phyloP scores from a whole-genome alignment of 2,329 filamentous ascomycete species.

The Pyricularia pennisetigena region DNA sequence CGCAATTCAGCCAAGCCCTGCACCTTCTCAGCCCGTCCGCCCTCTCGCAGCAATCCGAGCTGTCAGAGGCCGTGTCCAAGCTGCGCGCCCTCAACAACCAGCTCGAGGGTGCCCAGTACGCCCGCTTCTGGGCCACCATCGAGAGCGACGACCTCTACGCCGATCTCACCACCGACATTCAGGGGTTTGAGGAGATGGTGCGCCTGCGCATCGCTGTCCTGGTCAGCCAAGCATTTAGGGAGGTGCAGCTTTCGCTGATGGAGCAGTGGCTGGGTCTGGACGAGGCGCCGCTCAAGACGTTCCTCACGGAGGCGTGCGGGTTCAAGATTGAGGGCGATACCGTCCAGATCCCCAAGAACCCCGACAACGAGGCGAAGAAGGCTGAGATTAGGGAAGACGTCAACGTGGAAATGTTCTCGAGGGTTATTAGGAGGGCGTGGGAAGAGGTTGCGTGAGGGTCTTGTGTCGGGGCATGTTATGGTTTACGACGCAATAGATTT shows the following conservation, averaged over 20 bases:
- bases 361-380: conserved; percentile 96
- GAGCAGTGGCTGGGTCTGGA: conserved; percentile 67
- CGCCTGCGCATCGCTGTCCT: conserved; percentile 82
- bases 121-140: conserved; percentile 84
- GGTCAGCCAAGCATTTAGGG: conserved; percentile 70
- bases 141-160: conserved; percentile 94
- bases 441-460: conserved; percentile 57
- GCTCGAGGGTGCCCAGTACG: conserved; percentile 84
- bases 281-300: conserved; percentile 61
- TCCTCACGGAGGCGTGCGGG: conserved; percentile 74
- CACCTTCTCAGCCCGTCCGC: conserved; percentile 85
- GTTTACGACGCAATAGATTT: neutral
- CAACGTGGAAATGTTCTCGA: conserved; percentile 74
- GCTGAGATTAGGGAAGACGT: conserved; percentile 93
- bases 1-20: conserved; percentile 89
- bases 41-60: conserved; percentile 55
- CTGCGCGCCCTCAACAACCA: conserved; percentile 75
- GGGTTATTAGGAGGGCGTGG: conserved; percentile 75
- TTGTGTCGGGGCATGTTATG: neutral
- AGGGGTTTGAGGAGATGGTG: conserved; percentile 90
- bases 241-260: conserved; percentile 57
- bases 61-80: conserved; percentile 86
- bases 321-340: conserved; percentile 60
- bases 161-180: conserved; percentile 87
- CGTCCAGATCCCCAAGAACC: conserved; percentile 79